A percentile compares a stretch with the other conserved stretches of the same genome.
Conservation (phyloP, 208 protist genomes). For the Leishmania arabica region DNA sequence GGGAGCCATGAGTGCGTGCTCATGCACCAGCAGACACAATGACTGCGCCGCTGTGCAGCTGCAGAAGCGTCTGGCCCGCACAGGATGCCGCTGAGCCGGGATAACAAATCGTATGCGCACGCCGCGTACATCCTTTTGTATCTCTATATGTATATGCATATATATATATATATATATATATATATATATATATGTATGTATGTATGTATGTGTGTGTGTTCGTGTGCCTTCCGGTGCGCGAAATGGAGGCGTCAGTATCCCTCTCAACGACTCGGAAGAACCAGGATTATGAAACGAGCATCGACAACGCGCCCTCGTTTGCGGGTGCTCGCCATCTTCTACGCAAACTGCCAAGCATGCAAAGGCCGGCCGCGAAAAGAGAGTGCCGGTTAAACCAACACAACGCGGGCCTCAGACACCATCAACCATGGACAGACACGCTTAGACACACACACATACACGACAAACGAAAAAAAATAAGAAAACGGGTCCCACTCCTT, state of each 20-base stretch:
- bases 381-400: neutral
- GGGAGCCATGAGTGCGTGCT: neutral
- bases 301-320: neutral
- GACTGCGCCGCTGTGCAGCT: neutral
- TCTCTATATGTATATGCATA: too few relatives aligned
- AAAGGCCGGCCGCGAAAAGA: neutral
- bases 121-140: neutral
- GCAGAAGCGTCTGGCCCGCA: neutral
- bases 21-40: neutral
- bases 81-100: too few relatives aligned
- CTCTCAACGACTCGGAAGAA: neutral
- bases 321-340: neutral
- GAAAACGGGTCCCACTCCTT: neutral
- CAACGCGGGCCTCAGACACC: neutral
- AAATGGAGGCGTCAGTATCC: neutral
- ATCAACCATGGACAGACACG: neutral
- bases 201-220: neutral
- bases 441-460: neutral
- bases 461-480: neutral
- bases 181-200: too few relatives aligned
- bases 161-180: too few relatives aligned
- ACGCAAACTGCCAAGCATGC: neutral
- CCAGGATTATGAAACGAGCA: neutral
- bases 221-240: neutral
- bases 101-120: neutral